Conservation (phyloP, 1,284 basidiomycete species). For the Ganoderma leucocontextum region DNA sequence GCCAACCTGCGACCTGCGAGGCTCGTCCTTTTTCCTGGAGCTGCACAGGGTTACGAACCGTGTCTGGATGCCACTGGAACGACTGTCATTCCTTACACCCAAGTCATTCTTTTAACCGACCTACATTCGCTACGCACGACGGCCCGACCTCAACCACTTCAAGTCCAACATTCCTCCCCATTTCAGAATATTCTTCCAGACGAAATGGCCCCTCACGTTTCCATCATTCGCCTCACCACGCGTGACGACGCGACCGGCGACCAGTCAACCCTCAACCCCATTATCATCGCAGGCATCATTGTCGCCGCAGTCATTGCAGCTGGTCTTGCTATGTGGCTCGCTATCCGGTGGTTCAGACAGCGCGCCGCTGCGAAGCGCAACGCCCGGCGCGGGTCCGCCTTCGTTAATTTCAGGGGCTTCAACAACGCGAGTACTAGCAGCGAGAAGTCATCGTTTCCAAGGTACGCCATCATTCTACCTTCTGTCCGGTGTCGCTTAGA, state of each 20-base stretch:
- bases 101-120: slow-evolving; percentile 21
- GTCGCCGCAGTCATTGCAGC: slow-evolving; percentile 51
- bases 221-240: slow-evolving; percentile 11
- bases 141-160: not conserved
- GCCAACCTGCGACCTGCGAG: not conserved
- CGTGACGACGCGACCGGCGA: slow-evolving; percentile 20
- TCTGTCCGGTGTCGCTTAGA: slow-evolving; percentile 10
- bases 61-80: slow-evolving; percentile 15
- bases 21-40: not conserved
- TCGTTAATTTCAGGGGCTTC: slow-evolving; percentile 56
- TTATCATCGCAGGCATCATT: slow-evolving; percentile 57
- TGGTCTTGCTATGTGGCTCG: slow-evolving; percentile 51
- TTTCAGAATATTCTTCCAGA: not conserved
- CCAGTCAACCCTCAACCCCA: slow-evolving; percentile 38
- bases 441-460: slow-evolving; percentile 29
- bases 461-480: slow-evolving; percentile 25
- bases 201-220: slow-evolving; percentile 27
- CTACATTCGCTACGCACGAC: slow-evolving; percentile 9
- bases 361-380: slow-evolving; percentile 48
- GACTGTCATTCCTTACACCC: slow-evolving; percentile 26
- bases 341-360: slow-evolving; percentile 49
- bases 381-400: slow-evolving; percentile 49
- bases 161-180: not conserved
- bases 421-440: slow-evolving; percentile 41
- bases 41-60: slow-evolving; percentile 6